phyloP scores from a whole-genome alignment of 495 filamentous ascomycete genomes.

The Chaetomium cochliodes region DNA sequence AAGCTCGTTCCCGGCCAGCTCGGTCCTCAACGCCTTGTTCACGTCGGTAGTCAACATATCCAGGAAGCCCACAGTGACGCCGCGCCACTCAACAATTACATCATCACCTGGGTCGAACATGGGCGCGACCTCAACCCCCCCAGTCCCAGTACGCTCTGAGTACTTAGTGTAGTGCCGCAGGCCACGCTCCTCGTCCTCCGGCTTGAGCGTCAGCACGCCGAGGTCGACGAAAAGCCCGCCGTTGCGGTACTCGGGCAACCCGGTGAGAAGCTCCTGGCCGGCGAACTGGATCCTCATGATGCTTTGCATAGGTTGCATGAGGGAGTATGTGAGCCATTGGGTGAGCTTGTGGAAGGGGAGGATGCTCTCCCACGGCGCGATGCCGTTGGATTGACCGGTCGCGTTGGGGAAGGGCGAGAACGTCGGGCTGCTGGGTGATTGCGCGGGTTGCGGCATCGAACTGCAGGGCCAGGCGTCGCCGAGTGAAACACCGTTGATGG shows the following conservation, averaged over 20 bases:
- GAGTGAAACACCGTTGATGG: constrained; percentile 82
- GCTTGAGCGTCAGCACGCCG: constrained; percentile 75
- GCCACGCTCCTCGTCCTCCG: constrained; percentile 61
- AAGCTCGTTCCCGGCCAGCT: constrained; percentile 56
- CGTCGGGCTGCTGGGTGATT: constrained; percentile 44
- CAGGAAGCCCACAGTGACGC: constrained; percentile 79
- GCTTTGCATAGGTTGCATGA: constrained; percentile 83
- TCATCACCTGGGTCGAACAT: constrained; percentile 77
- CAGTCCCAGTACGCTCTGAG: constrained; percentile 70
- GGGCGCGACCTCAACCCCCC: constrained; percentile 67
- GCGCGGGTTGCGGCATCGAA: constrained; percentile 70
- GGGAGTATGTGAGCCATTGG: constrained; percentile 78
- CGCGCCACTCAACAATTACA: constrained; percentile 86
- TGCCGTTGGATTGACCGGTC: constrained; percentile 36
- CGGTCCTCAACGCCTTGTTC: constrained; percentile 57
- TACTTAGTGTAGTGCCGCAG: constrained; percentile 70
- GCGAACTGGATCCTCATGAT: constrained; percentile 74
- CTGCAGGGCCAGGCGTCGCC: constrained; percentile 95
- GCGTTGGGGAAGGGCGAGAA: constrained; percentile 50
- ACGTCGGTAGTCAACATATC: constrained; percentile 71
- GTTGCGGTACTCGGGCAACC: constrained; percentile 84
- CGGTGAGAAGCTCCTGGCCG: constrained; percentile 74
- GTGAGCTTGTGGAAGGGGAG: constrained; percentile 86
- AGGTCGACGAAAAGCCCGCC: constrained; percentile 82
- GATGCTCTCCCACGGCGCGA: constrained; percentile 85